phyloP scores from a whole-genome alignment of 2,329 filamentous ascomycete genomes.

The Escovopsis sp. region DNA sequence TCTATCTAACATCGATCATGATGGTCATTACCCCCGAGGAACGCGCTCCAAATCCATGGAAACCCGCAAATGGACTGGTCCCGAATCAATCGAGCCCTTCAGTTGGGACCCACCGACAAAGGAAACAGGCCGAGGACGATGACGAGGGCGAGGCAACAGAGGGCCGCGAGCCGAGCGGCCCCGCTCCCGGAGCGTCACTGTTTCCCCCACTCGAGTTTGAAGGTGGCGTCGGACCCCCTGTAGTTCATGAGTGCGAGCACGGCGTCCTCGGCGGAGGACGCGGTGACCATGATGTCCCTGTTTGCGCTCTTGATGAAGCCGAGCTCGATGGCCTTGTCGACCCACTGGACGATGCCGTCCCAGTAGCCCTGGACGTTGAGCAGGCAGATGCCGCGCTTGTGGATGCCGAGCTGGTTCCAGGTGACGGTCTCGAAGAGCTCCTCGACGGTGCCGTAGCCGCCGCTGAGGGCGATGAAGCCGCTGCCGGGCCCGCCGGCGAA shows the following conservation, averaged over 20 bases:
- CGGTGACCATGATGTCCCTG: slow-evolving; percentile 64
- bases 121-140: neutral
- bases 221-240: slow-evolving; percentile 56
- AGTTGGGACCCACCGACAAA: neutral
- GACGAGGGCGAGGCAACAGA: too few relatives aligned
- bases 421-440: slow-evolving; percentile 84
- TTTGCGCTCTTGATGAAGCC: slow-evolving; percentile 65
- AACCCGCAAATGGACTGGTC: too few relatives aligned
- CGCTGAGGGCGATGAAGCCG: slow-evolving; percentile 78
- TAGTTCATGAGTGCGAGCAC: slow-evolving; percentile 59
- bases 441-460: slow-evolving; percentile 90
- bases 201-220: slow-evolving; percentile 69
- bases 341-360: slow-evolving; percentile 73
- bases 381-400: slow-evolving; percentile 62
- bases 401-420: slow-evolving; percentile 96
- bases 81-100: too few relatives aligned
- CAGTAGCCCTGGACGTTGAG: slow-evolving; percentile 87
- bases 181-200: slow-evolving; percentile 26
- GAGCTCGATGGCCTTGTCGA: slow-evolving; percentile 56
- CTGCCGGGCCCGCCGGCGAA: slow-evolving; percentile 65
- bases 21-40: too few relatives aligned
- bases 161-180: too few relatives aligned
- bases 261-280: slow-evolving; percentile 56
- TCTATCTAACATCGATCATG: too few relatives aligned
- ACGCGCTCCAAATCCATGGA: too few relatives aligned